Conservation (phyloP, 2,329 filamentous ascomycete genomes). For the Penicillium vulpinum region DNA sequence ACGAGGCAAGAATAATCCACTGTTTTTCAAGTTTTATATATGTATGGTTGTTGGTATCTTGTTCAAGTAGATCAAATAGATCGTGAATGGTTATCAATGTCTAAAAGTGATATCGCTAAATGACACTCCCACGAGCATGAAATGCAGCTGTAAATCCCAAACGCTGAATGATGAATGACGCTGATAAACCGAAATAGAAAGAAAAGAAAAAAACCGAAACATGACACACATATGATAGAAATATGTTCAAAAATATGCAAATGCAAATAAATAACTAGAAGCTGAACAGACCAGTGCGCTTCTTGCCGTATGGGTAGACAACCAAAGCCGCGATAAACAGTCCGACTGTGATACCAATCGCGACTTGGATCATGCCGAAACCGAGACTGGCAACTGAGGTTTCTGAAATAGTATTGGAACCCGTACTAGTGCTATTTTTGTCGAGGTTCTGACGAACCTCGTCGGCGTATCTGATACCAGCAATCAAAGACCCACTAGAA, state of each 20-base stretch:
- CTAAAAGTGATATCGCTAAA: conserved; percentile 1
- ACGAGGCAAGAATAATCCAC: not conserved
- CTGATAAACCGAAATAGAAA: conserved; percentile 2
- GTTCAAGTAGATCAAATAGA: not conserved
- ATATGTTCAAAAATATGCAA: conserved; percentile 1
- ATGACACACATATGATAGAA: not conserved
- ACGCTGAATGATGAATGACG: conserved; percentile 8
- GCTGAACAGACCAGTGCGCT: conserved; percentile 51
- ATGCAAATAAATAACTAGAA: conserved; percentile 32
- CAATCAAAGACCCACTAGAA: conserved; percentile 58
- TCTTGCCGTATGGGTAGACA: conserved; percentile 51
- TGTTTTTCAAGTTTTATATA: not conserved
- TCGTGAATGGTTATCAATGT: not conserved
- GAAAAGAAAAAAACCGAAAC: not conserved
- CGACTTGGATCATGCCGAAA: conserved; percentile 52
- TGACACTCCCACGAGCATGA: not conserved
- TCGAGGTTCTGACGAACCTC: conserved; percentile 45
- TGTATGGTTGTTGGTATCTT: not conserved
- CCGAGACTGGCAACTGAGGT: conserved; percentile 50
- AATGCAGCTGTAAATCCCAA: conserved; percentile 5
- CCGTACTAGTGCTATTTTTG: conserved; percentile 26
- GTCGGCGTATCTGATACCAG: conserved; percentile 59
- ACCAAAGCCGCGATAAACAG: conserved; percentile 51
- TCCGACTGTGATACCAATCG: conserved; percentile 52
- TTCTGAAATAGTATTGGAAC: conserved; percentile 25